Evolutionary conservation across 164 flowering plant species (phyloP).

Genomic region (Echeveria elegans): DNA sequence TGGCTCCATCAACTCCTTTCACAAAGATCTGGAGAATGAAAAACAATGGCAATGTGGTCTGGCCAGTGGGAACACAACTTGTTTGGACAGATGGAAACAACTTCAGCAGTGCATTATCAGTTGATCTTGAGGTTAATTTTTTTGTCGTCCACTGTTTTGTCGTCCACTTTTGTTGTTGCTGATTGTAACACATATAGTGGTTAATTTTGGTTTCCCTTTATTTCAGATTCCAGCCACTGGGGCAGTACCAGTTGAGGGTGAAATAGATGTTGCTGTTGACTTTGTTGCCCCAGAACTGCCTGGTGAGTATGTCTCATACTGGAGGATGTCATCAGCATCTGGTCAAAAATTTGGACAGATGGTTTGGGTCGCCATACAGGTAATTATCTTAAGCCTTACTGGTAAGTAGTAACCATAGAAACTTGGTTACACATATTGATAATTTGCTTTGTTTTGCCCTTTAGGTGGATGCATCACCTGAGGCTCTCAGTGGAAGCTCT

Average conservation of each 20-base stretch:
- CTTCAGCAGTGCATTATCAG: constrained; percentile 27
- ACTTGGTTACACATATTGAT: neutral
- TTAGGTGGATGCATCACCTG: constrained; percentile 55
- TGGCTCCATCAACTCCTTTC: constrained; percentile 59
- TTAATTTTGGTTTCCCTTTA: neutral
- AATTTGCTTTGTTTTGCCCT: neutral
- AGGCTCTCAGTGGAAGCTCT: constrained; percentile 11
- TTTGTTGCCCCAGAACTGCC: constrained; percentile 62
- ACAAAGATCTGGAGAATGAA: constrained; percentile 91
- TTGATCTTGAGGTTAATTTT: constrained; percentile 35
- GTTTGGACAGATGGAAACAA: constrained; percentile 80
- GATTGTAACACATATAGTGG: neutral
- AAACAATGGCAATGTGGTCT: constrained; percentile 52
- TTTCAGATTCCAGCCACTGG: constrained; percentile 54
- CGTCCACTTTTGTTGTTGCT: neutral
- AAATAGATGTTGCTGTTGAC: constrained; percentile 68
- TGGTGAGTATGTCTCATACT: constrained; percentile 75
- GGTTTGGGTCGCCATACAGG: constrained; percentile 88
- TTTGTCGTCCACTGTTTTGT: neutral
- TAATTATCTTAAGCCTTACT: constrained; percentile 10
- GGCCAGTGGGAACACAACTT: constrained; percentile 60
- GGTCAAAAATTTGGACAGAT: constrained; percentile 77
- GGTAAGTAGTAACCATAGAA: too few species aligned
- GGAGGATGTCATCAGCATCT: constrained; percentile 70
- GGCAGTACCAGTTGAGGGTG: constrained; percentile 29